These are phyloP conservation scores for Firmiana major DNA, from an alignment of 345 rosid species.

Conservation along the genomic window DNA sequence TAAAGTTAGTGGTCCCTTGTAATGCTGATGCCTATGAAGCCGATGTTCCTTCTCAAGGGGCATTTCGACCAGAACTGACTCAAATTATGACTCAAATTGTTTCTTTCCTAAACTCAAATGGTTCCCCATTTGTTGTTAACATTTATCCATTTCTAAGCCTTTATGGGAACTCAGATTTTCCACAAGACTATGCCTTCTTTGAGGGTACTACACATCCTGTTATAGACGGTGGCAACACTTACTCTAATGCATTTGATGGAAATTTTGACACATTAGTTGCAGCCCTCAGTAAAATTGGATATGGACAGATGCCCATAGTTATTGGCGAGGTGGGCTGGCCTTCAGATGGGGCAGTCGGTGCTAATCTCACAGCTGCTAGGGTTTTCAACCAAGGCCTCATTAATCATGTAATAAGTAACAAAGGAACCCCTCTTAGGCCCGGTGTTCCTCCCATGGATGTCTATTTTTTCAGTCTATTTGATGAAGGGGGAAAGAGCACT, in stretches of 20 bases:
- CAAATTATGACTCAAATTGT: constrained; percentile 80
- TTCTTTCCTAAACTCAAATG: constrained; percentile 79
- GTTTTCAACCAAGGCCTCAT: constrained; percentile 88
- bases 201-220: constrained; percentile 82
- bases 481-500: constrained; percentile 81
- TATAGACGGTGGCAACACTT: constrained; percentile 71
- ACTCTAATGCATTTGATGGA: constrained; percentile 89
- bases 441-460: constrained; percentile 69
- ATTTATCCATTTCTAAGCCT: constrained; percentile 97
- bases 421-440: constrained; percentile 93
- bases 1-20: constrained; percentile 89
- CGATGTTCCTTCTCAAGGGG: constrained; percentile 80
- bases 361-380: constrained; percentile 81
- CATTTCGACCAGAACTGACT: constrained; percentile 79
- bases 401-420: constrained; percentile 58
- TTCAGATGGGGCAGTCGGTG: constrained; percentile 73
- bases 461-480: constrained; percentile 85
- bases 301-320: constrained; percentile 83
- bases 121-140: constrained; percentile 85
- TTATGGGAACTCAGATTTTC: constrained; percentile 83
- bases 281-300: constrained; percentile 79
- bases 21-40: constrained; percentile 95
- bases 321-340: constrained; percentile 99
- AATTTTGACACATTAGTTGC: constrained; percentile 88
- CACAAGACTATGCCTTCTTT: constrained; percentile 91